phyloP scores from a whole-genome alignment of 2,329 filamentous ascomycete genomes.

The Colletotrichum eleusines region DNA sequence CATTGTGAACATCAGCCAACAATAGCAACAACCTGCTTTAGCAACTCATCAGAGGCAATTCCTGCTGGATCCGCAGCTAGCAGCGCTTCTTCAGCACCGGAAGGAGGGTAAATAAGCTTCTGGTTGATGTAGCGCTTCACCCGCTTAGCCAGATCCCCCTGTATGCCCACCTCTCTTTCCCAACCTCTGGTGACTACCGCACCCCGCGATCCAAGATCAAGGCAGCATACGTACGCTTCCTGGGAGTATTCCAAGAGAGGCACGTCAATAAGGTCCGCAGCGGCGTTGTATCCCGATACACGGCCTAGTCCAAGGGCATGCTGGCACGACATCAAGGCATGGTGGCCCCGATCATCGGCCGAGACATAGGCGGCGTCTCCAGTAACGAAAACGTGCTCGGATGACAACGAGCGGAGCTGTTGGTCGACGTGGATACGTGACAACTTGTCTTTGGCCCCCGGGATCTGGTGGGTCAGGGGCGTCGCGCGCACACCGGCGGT shows the following conservation, averaged over 20 bases:
- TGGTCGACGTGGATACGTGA: conserved; percentile 49
- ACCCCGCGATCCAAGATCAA: conserved; percentile 52
- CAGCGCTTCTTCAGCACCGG: conserved; percentile 43
- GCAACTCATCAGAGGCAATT: conserved; percentile 27
- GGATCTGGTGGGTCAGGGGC: conserved; percentile 50
- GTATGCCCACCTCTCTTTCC: conserved; percentile 47
- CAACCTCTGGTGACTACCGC: conserved; percentile 49
- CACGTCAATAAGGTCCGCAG: conserved; percentile 50
- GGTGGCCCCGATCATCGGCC: conserved; percentile 46
- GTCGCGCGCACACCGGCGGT: conserved; percentile 52
- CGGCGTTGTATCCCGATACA: conserved; percentile 50
- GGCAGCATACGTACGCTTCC: conserved; percentile 48
- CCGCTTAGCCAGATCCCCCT: conserved; percentile 48
- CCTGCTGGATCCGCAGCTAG: conserved; percentile 44
- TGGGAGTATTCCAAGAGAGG: conserved; percentile 48
- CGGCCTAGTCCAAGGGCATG: conserved; percentile 53
- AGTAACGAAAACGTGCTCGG: conserved; percentile 48
- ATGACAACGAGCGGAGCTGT: conserved; percentile 46
- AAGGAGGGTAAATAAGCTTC: conserved; percentile 51
- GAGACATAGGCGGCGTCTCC: conserved; percentile 51
- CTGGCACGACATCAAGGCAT: conserved; percentile 55
- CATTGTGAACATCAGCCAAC: neutral
- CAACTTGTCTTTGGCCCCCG: conserved; percentile 46
- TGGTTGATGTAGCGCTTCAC: conserved; percentile 52
- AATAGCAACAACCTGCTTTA: conserved; percentile 6